Conservation (phyloP, 2,329 filamentous ascomycete genomes). For the Hansfordia pulvinata region DNA sequence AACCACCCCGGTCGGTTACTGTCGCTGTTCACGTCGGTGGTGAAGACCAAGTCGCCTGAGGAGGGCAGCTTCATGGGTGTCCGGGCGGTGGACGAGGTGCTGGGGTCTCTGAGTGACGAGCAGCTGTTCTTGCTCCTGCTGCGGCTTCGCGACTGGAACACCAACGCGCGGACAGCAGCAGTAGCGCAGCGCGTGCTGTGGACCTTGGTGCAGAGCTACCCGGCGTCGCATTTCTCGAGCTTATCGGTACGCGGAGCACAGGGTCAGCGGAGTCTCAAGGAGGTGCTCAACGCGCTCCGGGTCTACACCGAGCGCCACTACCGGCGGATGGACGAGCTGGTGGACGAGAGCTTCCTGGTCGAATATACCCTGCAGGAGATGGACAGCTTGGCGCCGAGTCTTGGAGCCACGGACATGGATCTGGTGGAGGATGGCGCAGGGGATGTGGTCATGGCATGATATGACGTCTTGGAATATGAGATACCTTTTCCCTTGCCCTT, state of each 20-base stretch:
- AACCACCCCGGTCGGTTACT: conserved; percentile 88
- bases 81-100: conserved; percentile 66
- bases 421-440: conserved; percentile 22
- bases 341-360: conserved; percentile 88
- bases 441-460: conserved; percentile 28
- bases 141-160: conserved; percentile 90
- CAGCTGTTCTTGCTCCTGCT: conserved; percentile 76
- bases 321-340: conserved; percentile 72
- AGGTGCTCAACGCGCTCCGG: conserved; percentile 74
- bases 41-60: conserved; percentile 48
- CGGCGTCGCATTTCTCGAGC: conserved; percentile 61
- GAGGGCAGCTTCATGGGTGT: conserved; percentile 49
- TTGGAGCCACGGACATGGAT: conserved; percentile 21
- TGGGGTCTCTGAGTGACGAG: conserved; percentile 66
- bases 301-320: conserved; percentile 93
- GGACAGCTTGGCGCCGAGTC: conserved; percentile 52
- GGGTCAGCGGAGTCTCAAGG: conserved; percentile 57
- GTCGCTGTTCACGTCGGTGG: conserved; percentile 68
- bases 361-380: conserved; percentile 91
- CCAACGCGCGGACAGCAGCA: conserved; percentile 74
- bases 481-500: no score
- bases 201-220: conserved; percentile 68
- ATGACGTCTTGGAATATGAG: no score
- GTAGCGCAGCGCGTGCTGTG: conserved; percentile 78
- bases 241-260: conserved; percentile 46